Conservation (phyloP, 805 yeast genomes). For the Saturnispora sanitii region DNA sequence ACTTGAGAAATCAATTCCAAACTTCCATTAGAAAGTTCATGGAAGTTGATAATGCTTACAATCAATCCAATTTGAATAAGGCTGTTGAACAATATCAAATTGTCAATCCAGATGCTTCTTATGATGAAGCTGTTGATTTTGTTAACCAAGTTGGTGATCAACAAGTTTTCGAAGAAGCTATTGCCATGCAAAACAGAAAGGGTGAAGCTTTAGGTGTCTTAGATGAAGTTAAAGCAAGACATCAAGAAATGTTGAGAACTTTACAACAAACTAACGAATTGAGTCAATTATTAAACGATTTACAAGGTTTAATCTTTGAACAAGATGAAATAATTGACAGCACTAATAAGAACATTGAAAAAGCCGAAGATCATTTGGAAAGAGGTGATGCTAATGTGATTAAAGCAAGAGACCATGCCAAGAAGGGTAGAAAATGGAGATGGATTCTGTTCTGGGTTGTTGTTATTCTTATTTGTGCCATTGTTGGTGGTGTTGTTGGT, state of each 20-base stretch:
- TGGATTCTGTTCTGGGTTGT: slow-evolving; percentile 71
- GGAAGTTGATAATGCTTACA: slow-evolving; percentile 75
- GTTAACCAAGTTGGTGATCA: slow-evolving; percentile 77
- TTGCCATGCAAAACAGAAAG: slow-evolving; percentile 74
- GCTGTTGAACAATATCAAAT: slow-evolving; percentile 90
- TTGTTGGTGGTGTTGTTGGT: slow-evolving; percentile 63
- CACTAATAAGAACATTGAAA: slow-evolving; percentile 68
- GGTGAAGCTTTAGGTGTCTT: slow-evolving; percentile 94
- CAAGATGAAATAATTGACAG: slow-evolving; percentile 84
- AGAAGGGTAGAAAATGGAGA: slow-evolving; percentile 83
- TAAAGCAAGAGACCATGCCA: slow-evolving; percentile 81
- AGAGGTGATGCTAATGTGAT: slow-evolving; percentile 90
- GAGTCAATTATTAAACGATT: slow-evolving; percentile 87
- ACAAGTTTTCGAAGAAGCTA: slow-evolving; percentile 91
- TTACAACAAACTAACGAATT: slow-evolving; percentile 94
- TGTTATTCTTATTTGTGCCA: slow-evolving; percentile 47
- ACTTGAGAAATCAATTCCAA: slow-evolving; percentile 75
- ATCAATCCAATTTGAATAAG: slow-evolving; percentile 73
- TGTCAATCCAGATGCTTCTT: slow-evolving; percentile 78
- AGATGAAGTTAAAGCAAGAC: slow-evolving; percentile 93
- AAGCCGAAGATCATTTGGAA: slow-evolving; percentile 85
- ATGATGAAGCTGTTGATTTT: slow-evolving; percentile 74
- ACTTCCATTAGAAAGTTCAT: slow-evolving; percentile 80
- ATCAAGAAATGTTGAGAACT: slow-evolving; percentile 86
- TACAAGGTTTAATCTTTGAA: slow-evolving; percentile 93